Percentiles rank a stretch among this genome's conserved stretches.
Conservation (phyloP, 768 basidiomycete species). For the Amanita fuliginea region DNA sequence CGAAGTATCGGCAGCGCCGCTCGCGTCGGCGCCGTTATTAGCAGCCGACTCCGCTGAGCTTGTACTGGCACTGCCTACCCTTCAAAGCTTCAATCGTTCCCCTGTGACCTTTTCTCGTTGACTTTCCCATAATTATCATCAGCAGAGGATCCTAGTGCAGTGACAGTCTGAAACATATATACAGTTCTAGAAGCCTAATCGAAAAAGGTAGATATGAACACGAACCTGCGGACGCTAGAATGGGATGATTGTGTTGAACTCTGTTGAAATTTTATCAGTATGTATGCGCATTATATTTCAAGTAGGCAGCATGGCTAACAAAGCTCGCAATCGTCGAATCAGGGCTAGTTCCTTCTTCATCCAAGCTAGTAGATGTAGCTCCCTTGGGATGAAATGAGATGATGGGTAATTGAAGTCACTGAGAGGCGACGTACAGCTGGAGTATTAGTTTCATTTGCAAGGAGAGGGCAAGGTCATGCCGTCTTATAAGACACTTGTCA, state of each 20-base stretch:
- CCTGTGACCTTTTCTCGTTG: background rate
- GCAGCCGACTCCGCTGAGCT: too few relatives aligned
- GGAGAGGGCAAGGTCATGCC: background rate
- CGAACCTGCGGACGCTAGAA: background rate
- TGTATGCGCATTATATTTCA: too few relatives aligned
- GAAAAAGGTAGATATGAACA: background rate
- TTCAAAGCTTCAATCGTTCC: background rate
- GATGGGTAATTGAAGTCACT: background rate
- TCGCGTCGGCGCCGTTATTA: too few relatives aligned
- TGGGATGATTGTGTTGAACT: background rate
- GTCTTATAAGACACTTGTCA: background rate
- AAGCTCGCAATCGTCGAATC: background rate
- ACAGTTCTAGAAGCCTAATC: background rate
- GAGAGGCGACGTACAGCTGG: background rate
- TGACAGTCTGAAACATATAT: background rate
- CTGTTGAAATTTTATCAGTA: background rate
- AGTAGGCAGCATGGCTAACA: background rate
- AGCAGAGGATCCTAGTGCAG: background rate
- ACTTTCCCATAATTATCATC: background rate
- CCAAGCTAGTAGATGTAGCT: background rate
- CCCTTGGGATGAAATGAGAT: background rate
- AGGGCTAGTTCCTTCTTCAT: background rate
- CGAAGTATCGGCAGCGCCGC: background rate
- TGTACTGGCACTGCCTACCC: too few relatives aligned
- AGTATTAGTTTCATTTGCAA: background rate